A percentile compares a stretch with the other conserved stretches of the same genome.
Evolutionary conservation across 352 stramenopile genomes (phyloP).

Genomic region (Phytophthora brassicae): DNA sequence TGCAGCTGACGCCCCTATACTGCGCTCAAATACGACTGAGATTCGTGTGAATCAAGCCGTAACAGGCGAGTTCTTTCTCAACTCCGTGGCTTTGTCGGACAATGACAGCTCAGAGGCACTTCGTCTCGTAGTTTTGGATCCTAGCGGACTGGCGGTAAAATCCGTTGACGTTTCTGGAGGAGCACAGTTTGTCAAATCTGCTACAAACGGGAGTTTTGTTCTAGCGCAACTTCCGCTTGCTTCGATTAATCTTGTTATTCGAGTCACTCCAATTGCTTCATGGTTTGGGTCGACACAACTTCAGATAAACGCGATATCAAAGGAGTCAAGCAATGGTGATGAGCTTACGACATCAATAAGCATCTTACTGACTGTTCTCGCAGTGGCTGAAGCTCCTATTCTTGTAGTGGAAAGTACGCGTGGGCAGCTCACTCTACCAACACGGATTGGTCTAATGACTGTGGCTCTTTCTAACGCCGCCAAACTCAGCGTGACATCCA

Average conservation of each 20-base stretch:
- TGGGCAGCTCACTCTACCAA: slow-evolving; percentile 32
- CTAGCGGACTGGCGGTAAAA: slow-evolving; percentile 19
- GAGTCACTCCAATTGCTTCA: slow-evolving; percentile 20
- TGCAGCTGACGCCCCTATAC: slow-evolving; percentile 40
- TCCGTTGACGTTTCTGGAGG: slow-evolving; percentile 27
- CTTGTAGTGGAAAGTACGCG: slow-evolving; percentile 42
- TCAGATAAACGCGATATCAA: slow-evolving; percentile 37
- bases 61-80: slow-evolving; percentile 31
- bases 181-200: slow-evolving; percentile 26
- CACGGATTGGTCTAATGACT: slow-evolving; percentile 37
- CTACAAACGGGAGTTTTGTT: slow-evolving; percentile 24
- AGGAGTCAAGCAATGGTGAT: slow-evolving; percentile 29
- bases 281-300: slow-evolving; percentile 46
- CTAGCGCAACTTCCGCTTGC: slow-evolving; percentile 16
- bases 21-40: slow-evolving; percentile 17
- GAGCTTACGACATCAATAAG: slow-evolving; percentile 15
- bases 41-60: slow-evolving; percentile 42
- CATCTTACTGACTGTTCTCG: slow-evolving; percentile 35
- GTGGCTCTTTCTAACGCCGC: slow-evolving; percentile 30
- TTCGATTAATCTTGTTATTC: slow-evolving; percentile 27
- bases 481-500: slow-evolving; percentile 37
- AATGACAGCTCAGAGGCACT: slow-evolving; percentile 49
- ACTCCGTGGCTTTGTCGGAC: slow-evolving; percentile 32
- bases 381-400: slow-evolving; percentile 40
- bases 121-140: slow-evolving; percentile 33